Evolutionary conservation across 495 filamentous ascomycete genomes (phyloP), one percentile per base, ranked within the genome.

Genomic region (Xylaria grammica): DNA sequence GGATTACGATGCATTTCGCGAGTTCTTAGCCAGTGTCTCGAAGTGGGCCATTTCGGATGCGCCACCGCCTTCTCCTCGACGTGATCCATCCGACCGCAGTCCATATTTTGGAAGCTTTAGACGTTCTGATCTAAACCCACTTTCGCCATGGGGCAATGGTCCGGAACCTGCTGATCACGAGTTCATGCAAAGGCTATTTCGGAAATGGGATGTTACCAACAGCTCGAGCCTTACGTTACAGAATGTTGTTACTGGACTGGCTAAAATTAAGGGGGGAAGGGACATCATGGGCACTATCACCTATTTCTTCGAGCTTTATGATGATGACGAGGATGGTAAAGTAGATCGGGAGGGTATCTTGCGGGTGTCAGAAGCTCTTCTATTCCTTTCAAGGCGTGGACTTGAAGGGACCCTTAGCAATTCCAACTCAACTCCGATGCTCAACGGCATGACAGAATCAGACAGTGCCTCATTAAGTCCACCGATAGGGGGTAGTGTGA

Each of bases 341-440:
- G 93, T 99, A n/a, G 95, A 99, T 75, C 88, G 96, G 4, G 95
- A 99, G 76, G 95, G 95, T 19, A 98, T 99, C 61, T 78, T 99
- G 48, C 85, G 93, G 56, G 97, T 98, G 66, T 97, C 93, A 1
- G 95, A 99, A 78, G 93, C 93, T 0, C 81, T 99, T 34, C 81
- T 99, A 3, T 99, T 99, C 79, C 86, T 99, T 5, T 96, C 92
- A 1, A 85, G 95, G 7, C 80, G 93, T 58, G 95, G 94, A 0
- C 84, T 97, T n/a, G 90, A 93, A 58, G 89, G 89, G 5, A 82
- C 85, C 0, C 79, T 89, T 51, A 87, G 83, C 36, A 84, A 87
- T 30, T 77, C 78, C 1, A 75, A 62, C 49, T 79, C 80, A 22
- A 76, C 62, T 30, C 40, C 73, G 1, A 66, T 70, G 5, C 63